Base-by-base conservation (phyloP, 1,284 basidiomycete species). In the Austroboletus novae-zelandiae region DNA sequence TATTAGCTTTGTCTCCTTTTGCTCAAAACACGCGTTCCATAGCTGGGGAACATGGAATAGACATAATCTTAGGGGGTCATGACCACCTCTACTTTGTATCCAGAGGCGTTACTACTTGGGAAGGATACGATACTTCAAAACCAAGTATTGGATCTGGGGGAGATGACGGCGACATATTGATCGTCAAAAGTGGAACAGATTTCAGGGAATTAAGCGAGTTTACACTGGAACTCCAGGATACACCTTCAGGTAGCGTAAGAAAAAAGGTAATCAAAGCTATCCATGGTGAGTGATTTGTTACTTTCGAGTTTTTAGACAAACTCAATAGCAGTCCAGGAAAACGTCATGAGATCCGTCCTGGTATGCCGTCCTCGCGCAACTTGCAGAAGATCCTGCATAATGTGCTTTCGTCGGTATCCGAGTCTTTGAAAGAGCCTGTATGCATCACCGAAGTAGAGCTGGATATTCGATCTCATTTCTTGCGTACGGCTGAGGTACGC, bases 151-250 rank as follows among this genome's bases (percentile, higher is more conserved):
- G 92, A 11, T 83, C 85, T 2, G 86, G 91, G 61, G 75, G 75
- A 14, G 94, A 96, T 64, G 61, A 81, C 2, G 89, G 88, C 4
- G 83, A 90, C 39, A 69, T 86, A 53, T 76, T 86, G 31, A 76
- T 91, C 14, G 71, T 94, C 57, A 97, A 97, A 68, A 92, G 89
- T 56, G 94, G 94, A 6, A 91, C 89, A 6, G 93, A 97, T 69
- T 97, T 97, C 67, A 81, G 90, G 31, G 92, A 96, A 56, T 71
- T 96, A 25, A 91, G 89, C 45, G 86, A 90, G 54, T 73, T 94
- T 39, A 73, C 68, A 0, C 69, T 96, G 17, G 80, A 83, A 50
- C 71, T 96, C 4, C 73, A 75, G 32, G 73, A 81, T 44, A 78
- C 84, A 1, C 79, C 84, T 1, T 66, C 73, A 32, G 83, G 83